Conservation (phyloP, 2,329 filamentous ascomycete genomes). For the Fusarium sororula region DNA sequence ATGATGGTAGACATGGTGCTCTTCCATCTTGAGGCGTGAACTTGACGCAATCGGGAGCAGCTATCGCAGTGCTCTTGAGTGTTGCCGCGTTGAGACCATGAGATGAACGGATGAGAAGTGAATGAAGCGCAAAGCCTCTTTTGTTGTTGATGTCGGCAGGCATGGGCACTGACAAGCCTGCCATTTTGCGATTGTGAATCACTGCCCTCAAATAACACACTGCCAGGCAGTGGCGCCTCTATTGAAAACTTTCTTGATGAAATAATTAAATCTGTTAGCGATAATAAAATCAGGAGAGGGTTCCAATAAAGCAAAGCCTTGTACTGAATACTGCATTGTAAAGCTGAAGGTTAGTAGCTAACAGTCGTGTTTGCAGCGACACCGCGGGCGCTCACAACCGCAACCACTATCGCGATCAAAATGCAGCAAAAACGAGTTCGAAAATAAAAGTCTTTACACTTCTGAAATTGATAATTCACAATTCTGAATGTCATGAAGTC, state of each 20-base stretch:
- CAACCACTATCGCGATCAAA: too few species aligned
- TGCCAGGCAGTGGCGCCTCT: fast-evolving
- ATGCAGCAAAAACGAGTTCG: fast-evolving
- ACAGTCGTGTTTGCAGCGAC: too few species aligned
- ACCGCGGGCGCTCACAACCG: not conserved
- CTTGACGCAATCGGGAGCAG: not conserved
- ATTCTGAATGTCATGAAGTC: fast-evolving
- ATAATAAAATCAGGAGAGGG: too few species aligned
- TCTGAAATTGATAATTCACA: not conserved
- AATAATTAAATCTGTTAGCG: too few species aligned
- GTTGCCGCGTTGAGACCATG: fast-evolving
- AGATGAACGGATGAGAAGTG: not conserved
- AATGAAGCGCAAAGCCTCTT: too few species aligned
- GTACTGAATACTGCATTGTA: too few species aligned
- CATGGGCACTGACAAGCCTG: too few species aligned
- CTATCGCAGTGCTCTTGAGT: too few species aligned
- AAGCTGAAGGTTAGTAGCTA: too few species aligned
- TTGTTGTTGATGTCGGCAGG: too few species aligned
- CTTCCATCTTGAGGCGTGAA: not conserved
- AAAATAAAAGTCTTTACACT: fast-evolving
- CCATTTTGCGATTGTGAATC: not conserved
- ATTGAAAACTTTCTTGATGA: not conserved
- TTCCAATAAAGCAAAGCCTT: too few species aligned
- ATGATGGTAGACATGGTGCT: not conserved
- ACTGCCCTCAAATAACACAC: not conserved